These are phyloP conservation scores for Tilletia caries DNA, from an alignment of 1,284 basidiomycete genomes.

Conservation along the genomic window DNA sequence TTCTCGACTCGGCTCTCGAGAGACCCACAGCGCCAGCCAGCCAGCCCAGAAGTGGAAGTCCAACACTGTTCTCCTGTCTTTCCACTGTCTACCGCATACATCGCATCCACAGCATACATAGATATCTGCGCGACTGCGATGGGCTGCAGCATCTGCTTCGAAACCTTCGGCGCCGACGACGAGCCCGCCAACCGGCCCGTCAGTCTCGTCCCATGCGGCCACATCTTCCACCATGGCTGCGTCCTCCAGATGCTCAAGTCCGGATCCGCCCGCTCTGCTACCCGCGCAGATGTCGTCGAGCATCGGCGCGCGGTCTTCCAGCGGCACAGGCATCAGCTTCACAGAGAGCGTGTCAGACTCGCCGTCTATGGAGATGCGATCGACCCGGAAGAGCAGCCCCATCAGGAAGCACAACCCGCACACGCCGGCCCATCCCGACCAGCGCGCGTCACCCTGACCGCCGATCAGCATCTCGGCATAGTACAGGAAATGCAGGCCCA, in stretches of 20 bases:
- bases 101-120: too few species aligned
- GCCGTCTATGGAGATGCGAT: background rate
- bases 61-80: too few species aligned
- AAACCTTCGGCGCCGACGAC: slow-evolving; percentile 3
- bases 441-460: background rate
- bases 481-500: background rate
- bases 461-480: background rate
- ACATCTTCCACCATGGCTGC: slow-evolving; percentile 13
- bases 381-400: too few species aligned
- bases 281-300: background rate
- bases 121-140: too few species aligned
- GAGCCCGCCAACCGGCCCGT: background rate
- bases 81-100: too few species aligned
- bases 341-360: background rate
- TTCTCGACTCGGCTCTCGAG: background rate
- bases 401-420: too few species aligned
- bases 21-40: too few species aligned
- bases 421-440: background rate
- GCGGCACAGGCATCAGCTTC: background rate
- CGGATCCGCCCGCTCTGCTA: background rate
- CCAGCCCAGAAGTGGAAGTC: background rate
- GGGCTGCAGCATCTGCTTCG: slow-evolving; percentile 11
- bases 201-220: slow-evolving; percentile 8
- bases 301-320: background rate
- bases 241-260: background rate